Evolutionary conservation across 2,329 filamentous ascomycete genomes (phyloP).

Genomic region (Rutstroemia sp.): DNA sequence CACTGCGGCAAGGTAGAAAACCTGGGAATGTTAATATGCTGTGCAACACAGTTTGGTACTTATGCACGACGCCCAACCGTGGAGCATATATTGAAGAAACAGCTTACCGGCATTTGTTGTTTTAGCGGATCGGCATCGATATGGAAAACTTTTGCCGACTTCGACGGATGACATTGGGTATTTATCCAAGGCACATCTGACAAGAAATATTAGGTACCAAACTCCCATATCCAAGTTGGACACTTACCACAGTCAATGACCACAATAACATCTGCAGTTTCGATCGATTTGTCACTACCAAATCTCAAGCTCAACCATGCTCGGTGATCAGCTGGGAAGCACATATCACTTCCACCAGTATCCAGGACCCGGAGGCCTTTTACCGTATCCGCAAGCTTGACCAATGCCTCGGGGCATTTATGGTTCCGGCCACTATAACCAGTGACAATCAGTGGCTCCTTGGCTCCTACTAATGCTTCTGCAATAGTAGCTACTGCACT

Average conservation of each 20-base stretch:
- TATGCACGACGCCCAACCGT: neutral
- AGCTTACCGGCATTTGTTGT: slow-evolving; percentile 32
- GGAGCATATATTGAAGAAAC: no score
- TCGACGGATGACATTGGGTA: slow-evolving; percentile 55
- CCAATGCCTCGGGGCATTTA: slow-evolving; percentile 50
- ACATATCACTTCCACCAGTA: slow-evolving; percentile 74
- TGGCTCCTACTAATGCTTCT: slow-evolving; percentile 50
- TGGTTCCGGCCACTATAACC: slow-evolving; percentile 68
- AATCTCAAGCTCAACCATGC: slow-evolving; percentile 65
- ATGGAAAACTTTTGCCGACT: slow-evolving; percentile 51
- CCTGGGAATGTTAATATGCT: neutral
- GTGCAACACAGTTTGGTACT: slow-evolving; percentile 7
- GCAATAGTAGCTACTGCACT: slow-evolving; percentile 52
- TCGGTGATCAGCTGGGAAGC: slow-evolving; percentile 65
- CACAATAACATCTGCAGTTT: slow-evolving; percentile 73
- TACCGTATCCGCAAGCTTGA: slow-evolving; percentile 59
- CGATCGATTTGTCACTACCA: slow-evolving; percentile 66
- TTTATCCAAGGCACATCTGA: slow-evolving; percentile 87
- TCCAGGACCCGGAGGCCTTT: slow-evolving; percentile 66
- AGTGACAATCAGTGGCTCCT: slow-evolving; percentile 61
- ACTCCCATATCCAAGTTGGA: neutral
- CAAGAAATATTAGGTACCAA: neutral
- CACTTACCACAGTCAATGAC: slow-evolving; percentile 61
- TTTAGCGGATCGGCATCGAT: slow-evolving; percentile 61
- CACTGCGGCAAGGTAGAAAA: slow-evolving; percentile 63